phyloP scores from a whole-genome alignment of 225 moss, liverwort and hornwort species.

The Polytrichum commune region DNA sequence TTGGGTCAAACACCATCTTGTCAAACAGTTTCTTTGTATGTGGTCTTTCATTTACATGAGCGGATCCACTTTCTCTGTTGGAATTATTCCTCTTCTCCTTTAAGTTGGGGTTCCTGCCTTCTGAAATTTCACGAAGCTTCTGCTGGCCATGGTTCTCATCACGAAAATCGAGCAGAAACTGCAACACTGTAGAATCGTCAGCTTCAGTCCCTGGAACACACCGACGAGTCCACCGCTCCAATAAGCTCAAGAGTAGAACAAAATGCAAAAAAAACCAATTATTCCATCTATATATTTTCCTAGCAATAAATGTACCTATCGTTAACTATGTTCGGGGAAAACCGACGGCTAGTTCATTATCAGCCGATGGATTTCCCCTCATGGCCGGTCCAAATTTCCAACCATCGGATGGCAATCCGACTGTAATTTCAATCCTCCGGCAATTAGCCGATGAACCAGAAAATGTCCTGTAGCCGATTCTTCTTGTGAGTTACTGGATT shows the following conservation, averaged over 20 bases:
- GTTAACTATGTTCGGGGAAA: too few species aligned
- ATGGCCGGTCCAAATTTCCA: too few species aligned
- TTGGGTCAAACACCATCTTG: too few species aligned
- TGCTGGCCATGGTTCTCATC: not conserved
- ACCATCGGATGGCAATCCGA: too few species aligned
- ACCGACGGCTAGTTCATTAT: too few species aligned
- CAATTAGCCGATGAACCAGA: too few species aligned
- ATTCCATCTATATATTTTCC: not conserved
- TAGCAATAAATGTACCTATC: not conserved
- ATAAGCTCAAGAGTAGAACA: not conserved
- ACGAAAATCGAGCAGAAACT: conserved; percentile 30
- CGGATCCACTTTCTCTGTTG: not conserved
- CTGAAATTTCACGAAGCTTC: conserved; percentile 1
- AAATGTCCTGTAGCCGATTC: too few species aligned
- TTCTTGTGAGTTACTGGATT: too few species aligned
- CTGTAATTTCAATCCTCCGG: too few species aligned
- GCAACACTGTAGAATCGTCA: conserved; percentile 22
- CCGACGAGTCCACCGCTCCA: not conserved
- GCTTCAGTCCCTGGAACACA: conserved; percentile 26
- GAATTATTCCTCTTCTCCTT: not conserved
- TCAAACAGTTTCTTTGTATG: too few species aligned
- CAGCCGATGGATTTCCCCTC: too few species aligned
- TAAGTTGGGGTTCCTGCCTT: not conserved
- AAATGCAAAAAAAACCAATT: too few species aligned
- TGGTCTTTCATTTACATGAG: not conserved